phyloP scores from a whole-genome alignment of 192 early-diverging fungal genomes.

The Pilaira anomala region DNA sequence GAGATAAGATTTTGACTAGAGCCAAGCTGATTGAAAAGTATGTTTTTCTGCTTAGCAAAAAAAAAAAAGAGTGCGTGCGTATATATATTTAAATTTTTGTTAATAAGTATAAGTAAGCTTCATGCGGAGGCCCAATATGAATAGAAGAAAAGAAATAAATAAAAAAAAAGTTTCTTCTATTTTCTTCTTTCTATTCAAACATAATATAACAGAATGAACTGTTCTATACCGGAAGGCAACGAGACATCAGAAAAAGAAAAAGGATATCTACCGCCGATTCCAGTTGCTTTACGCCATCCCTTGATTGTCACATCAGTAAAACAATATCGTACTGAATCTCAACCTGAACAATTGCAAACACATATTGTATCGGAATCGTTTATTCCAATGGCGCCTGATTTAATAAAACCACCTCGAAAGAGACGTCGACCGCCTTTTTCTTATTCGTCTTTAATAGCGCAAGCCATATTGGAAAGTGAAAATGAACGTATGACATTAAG shows the following conservation, averaged over 20 bases:
- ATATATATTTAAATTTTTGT: too few species aligned
- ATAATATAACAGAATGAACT: neutral
- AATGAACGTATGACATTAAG: conserved; percentile 67
- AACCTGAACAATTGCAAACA: conserved; percentile 29
- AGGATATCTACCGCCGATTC: conserved; percentile 26
- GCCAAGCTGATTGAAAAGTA: too few species aligned
- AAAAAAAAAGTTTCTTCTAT: too few species aligned
- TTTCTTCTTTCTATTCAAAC: too few species aligned
- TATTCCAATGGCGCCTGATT: conserved; percentile 32
- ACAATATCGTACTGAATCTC: conserved; percentile 24
- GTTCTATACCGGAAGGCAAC: neutral
- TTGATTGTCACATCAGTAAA: conserved; percentile 18
- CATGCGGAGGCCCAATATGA: too few species aligned
- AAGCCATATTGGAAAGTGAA: conserved; percentile 68
- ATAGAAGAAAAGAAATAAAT: too few species aligned
- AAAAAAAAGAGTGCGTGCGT: too few species aligned
- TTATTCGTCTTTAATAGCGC: conserved; percentile 78
- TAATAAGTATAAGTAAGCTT: too few species aligned
- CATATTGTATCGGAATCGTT: conserved; percentile 39
- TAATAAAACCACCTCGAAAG: conserved; percentile 22
- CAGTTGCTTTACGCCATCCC: conserved; percentile 35
- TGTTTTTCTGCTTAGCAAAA: too few species aligned
- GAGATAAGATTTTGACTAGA: too few species aligned
- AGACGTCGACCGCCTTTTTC: conserved; percentile 66
- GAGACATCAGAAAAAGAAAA: neutral